A percentile compares a stretch with the other conserved stretches of the same genome.
phyloP scores from a whole-genome alignment of 495 filamentous ascomycete genomes.

The Penicillium cosmopolitanum region DNA sequence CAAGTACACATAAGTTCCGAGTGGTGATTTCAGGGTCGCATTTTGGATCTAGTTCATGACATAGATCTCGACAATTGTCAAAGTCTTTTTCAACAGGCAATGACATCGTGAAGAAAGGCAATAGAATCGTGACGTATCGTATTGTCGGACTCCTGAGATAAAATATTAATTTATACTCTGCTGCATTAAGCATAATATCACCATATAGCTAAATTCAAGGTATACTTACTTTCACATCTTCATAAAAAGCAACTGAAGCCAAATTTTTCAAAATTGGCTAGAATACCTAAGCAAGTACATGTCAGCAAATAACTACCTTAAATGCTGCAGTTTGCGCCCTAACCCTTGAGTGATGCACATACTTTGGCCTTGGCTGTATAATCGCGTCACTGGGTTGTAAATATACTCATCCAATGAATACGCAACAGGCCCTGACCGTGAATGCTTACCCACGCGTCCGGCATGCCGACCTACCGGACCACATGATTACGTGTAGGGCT shows the following conservation, averaged over 20 bases:
- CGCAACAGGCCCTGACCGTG: background rate
- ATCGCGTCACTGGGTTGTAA: background rate
- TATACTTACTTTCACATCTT: too few relatives aligned
- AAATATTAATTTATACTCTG: too few relatives aligned
- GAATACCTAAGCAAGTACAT: too few relatives aligned
- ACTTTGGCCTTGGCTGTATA: background rate
- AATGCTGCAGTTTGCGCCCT: background rate
- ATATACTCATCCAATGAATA: background rate
- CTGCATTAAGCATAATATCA: too few relatives aligned
- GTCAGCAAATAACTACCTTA: too few relatives aligned
- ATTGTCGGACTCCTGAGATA: background rate
- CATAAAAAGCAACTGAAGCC: too few relatives aligned
- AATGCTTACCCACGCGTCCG: constrained; percentile 1
- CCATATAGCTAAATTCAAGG: too few relatives aligned
- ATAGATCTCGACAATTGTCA: background rate
- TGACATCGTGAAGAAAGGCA: background rate
- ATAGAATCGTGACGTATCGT: background rate
- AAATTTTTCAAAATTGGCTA: too few relatives aligned
- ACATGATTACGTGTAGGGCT: background rate
- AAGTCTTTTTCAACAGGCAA: background rate
- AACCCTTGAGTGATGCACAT: background rate
- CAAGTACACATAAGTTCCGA: background rate
- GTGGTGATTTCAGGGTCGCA: background rate
- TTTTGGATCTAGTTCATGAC: background rate
- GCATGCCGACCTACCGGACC: constrained; percentile 1